Evolutionary conservation across 257 asterid species (phyloP), one percentile per base, ranked within the genome.

Genomic region (Fraxinus americana): DNA sequence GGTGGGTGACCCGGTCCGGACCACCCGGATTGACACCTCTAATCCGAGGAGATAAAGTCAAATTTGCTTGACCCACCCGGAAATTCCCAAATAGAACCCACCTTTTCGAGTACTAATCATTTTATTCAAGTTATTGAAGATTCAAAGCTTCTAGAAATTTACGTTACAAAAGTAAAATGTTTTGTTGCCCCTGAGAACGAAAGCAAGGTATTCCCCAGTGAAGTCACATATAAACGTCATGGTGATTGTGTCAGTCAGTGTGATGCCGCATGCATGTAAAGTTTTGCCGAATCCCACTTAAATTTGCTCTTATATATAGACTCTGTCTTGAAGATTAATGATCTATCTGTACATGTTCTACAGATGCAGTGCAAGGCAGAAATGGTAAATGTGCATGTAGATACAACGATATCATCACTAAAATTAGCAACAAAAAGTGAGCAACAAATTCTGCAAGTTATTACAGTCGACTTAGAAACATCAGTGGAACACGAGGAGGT

Each of bases 371-470:
- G 69, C 17, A 23, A 23, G 81, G 77, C 70, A 48, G 88, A 84
- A 45, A 36, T 72, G 29, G 48, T 41, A 5, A 70, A 11, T 41
- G 23, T 66, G 52, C 61, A 67, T 17, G 67, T 10, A 1, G 76
- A 76, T 57, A 73, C 84, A 34, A 29, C 2, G 43, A 43, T 73
- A 7, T 69, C 78, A 45, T 80, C 88, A n/a, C 70, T 85, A 1
- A 70, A 68, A 85, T 82, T 89, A 11, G 52, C 41, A 39, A 91
- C 91, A 25, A 45, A 70, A 29, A 29, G 54, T 0, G 79, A 48
- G 5, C 70, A 77, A 36, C 67, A 11, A 8, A 63, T 6, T 25
- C 69, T 25, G 69, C 35, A 73, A 2, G 9, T 32, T 32, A 69
- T 16, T 34, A 45, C 27, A 7, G 10, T 54, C n/a, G 34, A 63